Conservation (phyloP, 805 yeast species). For the Candida morakotiae region DNA sequence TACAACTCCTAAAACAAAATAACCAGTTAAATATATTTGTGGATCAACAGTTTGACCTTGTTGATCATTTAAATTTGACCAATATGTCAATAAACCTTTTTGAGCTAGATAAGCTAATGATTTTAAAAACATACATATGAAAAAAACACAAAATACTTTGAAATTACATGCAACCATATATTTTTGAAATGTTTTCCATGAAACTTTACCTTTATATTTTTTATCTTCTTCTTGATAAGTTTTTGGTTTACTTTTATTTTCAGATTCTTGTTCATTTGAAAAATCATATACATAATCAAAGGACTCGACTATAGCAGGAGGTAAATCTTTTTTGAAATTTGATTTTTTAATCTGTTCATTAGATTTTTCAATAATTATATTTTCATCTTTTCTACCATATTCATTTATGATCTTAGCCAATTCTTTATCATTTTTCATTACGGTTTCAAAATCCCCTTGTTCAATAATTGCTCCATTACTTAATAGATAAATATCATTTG, state of each 20-base stretch:
- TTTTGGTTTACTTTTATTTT: conserved; percentile 11
- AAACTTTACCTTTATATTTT: conserved; percentile 24
- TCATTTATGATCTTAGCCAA: conserved; percentile 30
- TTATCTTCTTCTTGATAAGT: conserved; percentile 25
- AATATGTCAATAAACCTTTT: conserved; percentile 26
- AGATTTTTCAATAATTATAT: conserved; percentile 13
- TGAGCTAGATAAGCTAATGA: conserved; percentile 17
- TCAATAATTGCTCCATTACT: conserved; percentile 26
- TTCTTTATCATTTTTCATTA: conserved; percentile 33
- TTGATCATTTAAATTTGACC: conserved; percentile 33
- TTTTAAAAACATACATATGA: conserved; percentile 16
- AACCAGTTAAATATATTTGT: conserved; percentile 19
- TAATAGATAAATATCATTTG: conserved; percentile 29
- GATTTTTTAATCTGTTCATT: conserved; percentile 12
- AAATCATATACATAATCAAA: conserved; percentile 6
- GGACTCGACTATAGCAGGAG: conserved; percentile 5
- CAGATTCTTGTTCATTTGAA: conserved; percentile 15
- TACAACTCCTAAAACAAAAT: conserved; percentile 23
- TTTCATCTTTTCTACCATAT: conserved; percentile 20
- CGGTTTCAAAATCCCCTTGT: conserved; percentile 45
- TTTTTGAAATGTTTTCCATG: conserved; percentile 22
- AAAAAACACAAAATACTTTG: conserved; percentile 18
- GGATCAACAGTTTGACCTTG: conserved; percentile 22
- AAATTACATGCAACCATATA: conserved; percentile 31
- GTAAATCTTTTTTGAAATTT: conserved; percentile 21